Percentiles rank a stretch among this genome's conserved stretches.
phyloP scores from a whole-genome alignment of 768 basidiomycete species.

The Infundibulicybe gibba region DNA sequence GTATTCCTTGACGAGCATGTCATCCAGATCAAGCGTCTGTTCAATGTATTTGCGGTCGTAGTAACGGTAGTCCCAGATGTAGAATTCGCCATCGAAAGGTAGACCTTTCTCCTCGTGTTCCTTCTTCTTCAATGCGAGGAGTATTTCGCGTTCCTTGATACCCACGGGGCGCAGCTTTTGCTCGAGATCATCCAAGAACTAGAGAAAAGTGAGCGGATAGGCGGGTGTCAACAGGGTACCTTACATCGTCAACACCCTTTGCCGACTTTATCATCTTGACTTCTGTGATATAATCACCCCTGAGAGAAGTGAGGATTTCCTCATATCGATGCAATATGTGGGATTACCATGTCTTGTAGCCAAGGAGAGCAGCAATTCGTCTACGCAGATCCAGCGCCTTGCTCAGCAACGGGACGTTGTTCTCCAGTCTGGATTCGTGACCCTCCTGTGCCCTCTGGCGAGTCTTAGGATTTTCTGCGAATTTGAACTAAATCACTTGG shows the following conservation, averaged over 20 bases:
- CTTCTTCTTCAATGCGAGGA: slow-evolving; percentile 72
- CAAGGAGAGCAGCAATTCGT: slow-evolving; percentile 61
- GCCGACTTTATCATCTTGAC: slow-evolving; percentile 82
- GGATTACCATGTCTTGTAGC: slow-evolving; percentile 64
- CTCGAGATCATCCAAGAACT: slow-evolving; percentile 82
- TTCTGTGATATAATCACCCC: slow-evolving; percentile 82
- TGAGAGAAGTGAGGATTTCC: slow-evolving; percentile 7
- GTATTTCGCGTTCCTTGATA: slow-evolving; percentile 56
- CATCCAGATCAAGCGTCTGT: slow-evolving; percentile 65
- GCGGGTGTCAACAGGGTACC: slow-evolving; percentile 2
- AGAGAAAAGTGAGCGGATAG: background rate
- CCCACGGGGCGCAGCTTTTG: slow-evolving; percentile 72
- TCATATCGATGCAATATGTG: background rate
- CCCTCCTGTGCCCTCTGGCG: slow-evolving; percentile 64
- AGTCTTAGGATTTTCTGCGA: slow-evolving; percentile 65
- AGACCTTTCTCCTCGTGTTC: slow-evolving; percentile 59
- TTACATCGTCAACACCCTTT: slow-evolving; percentile 53
- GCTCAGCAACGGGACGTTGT: slow-evolving; percentile 69
- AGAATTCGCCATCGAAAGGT: slow-evolving; percentile 70
- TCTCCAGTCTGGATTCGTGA: slow-evolving; percentile 61
- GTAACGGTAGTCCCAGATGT: slow-evolving; percentile 84
- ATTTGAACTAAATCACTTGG: slow-evolving; percentile 64
- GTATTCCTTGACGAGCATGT: slow-evolving; percentile 80
- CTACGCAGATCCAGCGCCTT: slow-evolving; percentile 70
- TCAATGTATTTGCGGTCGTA: slow-evolving; percentile 68